phyloP scores from a whole-genome alignment of 2,329 filamentous ascomycete genomes.

The Trichoderma sp. region DNA sequence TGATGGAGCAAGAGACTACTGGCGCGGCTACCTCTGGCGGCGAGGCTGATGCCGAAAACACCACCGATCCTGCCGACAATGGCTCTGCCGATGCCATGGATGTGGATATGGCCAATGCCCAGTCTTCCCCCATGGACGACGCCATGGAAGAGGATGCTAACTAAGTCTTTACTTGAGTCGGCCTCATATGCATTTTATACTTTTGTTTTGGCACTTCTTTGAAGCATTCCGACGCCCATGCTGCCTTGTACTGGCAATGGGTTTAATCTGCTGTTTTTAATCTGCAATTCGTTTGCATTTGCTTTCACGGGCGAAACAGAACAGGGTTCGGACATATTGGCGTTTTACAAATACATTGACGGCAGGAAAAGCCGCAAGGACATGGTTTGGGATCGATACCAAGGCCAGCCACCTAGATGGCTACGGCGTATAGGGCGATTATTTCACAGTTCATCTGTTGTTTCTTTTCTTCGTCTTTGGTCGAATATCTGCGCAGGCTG shows the following conservation, averaged over 20 bases:
- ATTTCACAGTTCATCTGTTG: constrained; percentile 3
- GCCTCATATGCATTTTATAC: not conserved
- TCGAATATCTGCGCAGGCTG: not conserved
- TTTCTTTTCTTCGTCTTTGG: not conserved
- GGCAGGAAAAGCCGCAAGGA: constrained; percentile 7
- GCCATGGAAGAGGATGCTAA: not conserved
- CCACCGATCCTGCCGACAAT: not conserved
- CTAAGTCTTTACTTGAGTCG: not conserved
- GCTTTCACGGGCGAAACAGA: not conserved
- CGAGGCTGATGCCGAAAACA: not conserved
- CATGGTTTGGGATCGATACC: not conserved
- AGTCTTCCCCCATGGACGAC: not conserved
- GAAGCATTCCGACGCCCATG: constrained; percentile 13
- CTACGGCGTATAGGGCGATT: not conserved
- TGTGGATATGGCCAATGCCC: constrained; percentile 15
- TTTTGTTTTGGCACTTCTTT: not conserved
- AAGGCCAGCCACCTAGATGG: not conserved
- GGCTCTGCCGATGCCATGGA: not conserved
- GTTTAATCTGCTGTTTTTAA: not conserved
- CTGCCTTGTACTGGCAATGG: not conserved
- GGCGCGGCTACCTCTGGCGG: constrained; percentile 26
- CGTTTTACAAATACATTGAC: constrained; percentile 6
- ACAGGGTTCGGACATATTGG: constrained; percentile 4
- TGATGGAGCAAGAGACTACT: constrained; percentile 51
- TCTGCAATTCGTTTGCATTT: not conserved